phyloP scores from a whole-genome alignment of 306 rosid species.

The Cicer cuneatum region DNA sequence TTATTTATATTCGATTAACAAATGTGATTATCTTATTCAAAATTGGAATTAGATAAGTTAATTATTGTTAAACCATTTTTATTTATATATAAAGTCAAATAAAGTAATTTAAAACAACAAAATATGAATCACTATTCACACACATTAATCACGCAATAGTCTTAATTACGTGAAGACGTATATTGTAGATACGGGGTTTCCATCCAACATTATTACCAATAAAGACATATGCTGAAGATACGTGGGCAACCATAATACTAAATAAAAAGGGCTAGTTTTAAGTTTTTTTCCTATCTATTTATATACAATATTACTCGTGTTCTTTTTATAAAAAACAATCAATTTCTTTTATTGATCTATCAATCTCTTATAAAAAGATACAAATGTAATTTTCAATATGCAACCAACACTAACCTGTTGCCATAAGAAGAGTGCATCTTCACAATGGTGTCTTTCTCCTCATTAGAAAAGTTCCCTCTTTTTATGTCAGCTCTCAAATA shows the following conservation, averaged over 20 bases:
- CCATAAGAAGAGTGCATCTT: slow-evolving; percentile 71
- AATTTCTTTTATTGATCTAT: too few relatives aligned
- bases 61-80: too few relatives aligned
- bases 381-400: too few relatives aligned
- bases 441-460: slow-evolving; percentile 80
- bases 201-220: slow-evolving; percentile 10
- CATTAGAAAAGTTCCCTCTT: slow-evolving; percentile 79
- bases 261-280: neutral
- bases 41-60: too few relatives aligned
- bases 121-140: neutral
- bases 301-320: too few relatives aligned
- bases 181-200: slow-evolving; percentile 17
- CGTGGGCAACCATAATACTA: neutral
- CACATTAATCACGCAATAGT: neutral
- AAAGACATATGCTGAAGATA: neutral
- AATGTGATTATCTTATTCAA: too few relatives aligned
- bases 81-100: too few relatives aligned
- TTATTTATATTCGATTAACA: too few relatives aligned
- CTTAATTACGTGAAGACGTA: neutral
- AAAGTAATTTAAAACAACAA: too few relatives aligned
- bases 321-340: too few relatives aligned
- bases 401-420: slow-evolving; percentile 61
- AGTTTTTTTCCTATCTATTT: neutral
- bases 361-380: too few relatives aligned
- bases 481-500: slow-evolving; percentile 77